phyloP scores from a whole-genome alignment of 2,329 filamentous ascomycete genomes.

The Mariannaea sp. region DNA sequence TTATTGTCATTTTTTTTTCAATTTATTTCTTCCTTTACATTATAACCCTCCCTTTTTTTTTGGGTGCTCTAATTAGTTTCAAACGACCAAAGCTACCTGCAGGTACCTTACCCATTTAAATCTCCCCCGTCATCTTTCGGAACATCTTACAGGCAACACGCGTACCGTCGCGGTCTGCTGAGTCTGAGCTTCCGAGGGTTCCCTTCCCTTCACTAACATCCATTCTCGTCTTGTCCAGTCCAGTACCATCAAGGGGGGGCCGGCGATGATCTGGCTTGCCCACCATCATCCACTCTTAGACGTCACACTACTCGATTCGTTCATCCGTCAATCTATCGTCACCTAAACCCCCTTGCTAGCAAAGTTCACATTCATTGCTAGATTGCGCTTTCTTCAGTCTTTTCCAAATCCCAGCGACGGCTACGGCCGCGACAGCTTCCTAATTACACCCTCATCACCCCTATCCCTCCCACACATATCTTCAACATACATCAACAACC shows the following conservation, averaged over 20 bases:
- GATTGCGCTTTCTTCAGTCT: background rate
- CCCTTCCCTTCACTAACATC: background rate
- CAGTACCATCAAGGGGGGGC: constrained; percentile 14
- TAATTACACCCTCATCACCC: constrained; percentile 14
- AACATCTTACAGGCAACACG: background rate
- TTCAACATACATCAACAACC: background rate
- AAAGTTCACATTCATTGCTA: no score
- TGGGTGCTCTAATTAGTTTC: no score
- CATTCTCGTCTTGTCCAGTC: constrained; percentile 11
- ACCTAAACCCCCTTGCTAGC: background rate
- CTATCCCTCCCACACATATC: constrained; percentile 1
- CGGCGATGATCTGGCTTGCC: background rate
- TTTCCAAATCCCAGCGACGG: constrained; percentile 10
- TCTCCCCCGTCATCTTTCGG: no score
- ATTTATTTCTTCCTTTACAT: no score
- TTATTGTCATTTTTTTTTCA: no score
- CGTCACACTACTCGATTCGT: constrained; percentile 12
- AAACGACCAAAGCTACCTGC: no score
- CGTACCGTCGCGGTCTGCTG: background rate
- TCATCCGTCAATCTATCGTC: background rate
- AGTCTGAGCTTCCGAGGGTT: no score
- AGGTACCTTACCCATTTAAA: no score
- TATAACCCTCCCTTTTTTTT: no score
- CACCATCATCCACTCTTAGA: constrained; percentile 6
- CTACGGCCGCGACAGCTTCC: constrained; percentile 25